These are phyloP conservation scores for Dipteronia dyeriana DNA, from an alignment of 345 rosid species.

Conservation along the genomic window DNA sequence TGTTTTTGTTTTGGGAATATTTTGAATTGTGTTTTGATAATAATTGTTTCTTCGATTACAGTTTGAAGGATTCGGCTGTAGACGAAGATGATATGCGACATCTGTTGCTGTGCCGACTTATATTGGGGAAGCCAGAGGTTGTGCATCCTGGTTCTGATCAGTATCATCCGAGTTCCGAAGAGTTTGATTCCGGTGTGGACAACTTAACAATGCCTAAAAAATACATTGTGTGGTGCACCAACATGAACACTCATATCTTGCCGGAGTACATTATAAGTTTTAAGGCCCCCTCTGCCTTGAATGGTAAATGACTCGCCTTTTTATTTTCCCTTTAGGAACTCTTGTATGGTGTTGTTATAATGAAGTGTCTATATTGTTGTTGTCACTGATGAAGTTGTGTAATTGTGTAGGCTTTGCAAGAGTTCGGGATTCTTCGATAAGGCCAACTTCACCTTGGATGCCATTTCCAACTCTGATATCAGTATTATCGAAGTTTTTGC, in stretches of 20 bases:
- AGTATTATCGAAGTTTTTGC: conserved; percentile 54
- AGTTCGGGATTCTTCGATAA: conserved; percentile 30
- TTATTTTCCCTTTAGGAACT: neutral
- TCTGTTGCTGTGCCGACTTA: conserved; percentile 67
- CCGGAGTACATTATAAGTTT: conserved; percentile 69
- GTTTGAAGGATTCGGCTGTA: conserved; percentile 42
- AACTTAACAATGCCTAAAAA: conserved; percentile 46
- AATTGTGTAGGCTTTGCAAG: conserved; percentile 31
- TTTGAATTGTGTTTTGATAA: neutral
- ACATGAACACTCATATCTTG: conserved; percentile 69
- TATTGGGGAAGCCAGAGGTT: conserved; percentile 68
- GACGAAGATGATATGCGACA: conserved; percentile 65
- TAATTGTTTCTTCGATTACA: conserved; percentile 20
- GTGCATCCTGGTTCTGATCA: conserved; percentile 55
- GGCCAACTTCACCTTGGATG: conserved; percentile 78
- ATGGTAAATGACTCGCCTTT: conserved; percentile 33
- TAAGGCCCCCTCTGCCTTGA: conserved; percentile 48
- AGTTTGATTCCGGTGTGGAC: conserved; percentile 78
- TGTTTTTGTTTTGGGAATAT: neutral
- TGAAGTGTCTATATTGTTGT: neutral
- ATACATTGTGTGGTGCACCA: conserved; percentile 71
- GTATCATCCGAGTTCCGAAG: conserved; percentile 56
- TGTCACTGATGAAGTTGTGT: neutral
- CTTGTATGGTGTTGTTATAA: neutral
- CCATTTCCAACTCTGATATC: conserved; percentile 64